phyloP scores from a whole-genome alignment of 331 rosid genomes.

The Telfairia occidentalis region DNA sequence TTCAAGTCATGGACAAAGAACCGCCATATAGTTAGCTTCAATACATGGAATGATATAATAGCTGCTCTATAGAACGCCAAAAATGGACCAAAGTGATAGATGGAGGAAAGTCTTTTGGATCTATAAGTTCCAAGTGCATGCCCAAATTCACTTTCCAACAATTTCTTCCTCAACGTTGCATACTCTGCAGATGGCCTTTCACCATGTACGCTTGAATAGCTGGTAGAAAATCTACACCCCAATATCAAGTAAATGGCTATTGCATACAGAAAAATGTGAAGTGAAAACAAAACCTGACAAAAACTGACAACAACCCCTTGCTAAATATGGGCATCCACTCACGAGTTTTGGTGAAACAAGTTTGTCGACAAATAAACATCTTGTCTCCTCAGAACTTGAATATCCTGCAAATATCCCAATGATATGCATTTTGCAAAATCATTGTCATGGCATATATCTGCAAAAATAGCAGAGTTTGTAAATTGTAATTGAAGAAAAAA shows the following conservation, averaged over 20 bases:
- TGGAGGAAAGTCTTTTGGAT: slow-evolving; percentile 46
- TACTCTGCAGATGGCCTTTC: slow-evolving; percentile 77
- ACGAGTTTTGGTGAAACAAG: slow-evolving; percentile 48
- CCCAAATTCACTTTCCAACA: slow-evolving; percentile 67
- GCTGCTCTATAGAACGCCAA: slow-evolving; percentile 84
- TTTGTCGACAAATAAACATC: slow-evolving; percentile 21
- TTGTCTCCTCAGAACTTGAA: slow-evolving; percentile 23
- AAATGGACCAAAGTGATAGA: slow-evolving; percentile 68
- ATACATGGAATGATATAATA: slow-evolving; percentile 66
- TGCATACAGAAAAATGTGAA: not conserved
- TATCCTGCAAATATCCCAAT: slow-evolving; percentile 27
- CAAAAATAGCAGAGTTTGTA: slow-evolving; percentile 4
- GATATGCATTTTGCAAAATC: slow-evolving; percentile 33
- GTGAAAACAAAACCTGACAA: not conserved
- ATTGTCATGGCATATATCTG: slow-evolving; percentile 37
- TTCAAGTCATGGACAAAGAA: slow-evolving; percentile 49
- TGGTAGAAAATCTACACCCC: slow-evolving; percentile 54
- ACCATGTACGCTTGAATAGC: slow-evolving; percentile 86
- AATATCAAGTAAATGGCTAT: slow-evolving; percentile 17
- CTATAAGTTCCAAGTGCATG: slow-evolving; percentile 58
- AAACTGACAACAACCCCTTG: not conserved
- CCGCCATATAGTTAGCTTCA: slow-evolving; percentile 62
- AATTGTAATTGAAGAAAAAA: not conserved
- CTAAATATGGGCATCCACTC: slow-evolving; percentile 23
- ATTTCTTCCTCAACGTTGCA: slow-evolving; percentile 81